Conservation (phyloP, 2,329 filamentous ascomycete genomes). For the Diaporthe helianthi region DNA sequence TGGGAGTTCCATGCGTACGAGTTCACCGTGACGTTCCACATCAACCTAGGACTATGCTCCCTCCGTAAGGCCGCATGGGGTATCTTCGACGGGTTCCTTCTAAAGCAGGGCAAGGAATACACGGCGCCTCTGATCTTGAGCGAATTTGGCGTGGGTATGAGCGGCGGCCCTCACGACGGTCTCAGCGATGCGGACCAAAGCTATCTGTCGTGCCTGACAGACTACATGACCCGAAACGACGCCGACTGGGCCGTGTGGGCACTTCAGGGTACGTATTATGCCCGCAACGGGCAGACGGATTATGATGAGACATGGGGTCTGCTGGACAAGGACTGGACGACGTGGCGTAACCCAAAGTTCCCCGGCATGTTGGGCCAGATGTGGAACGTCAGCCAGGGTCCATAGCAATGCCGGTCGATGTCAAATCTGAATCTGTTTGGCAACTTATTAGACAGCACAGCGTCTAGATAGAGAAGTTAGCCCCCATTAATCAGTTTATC, state of each 20-base stretch:
- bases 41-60: slow-evolving; percentile 51
- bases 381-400: slow-evolving; percentile 51
- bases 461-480: background rate
- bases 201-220: slow-evolving; percentile 60
- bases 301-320: slow-evolving; percentile 61
- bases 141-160: slow-evolving; percentile 64
- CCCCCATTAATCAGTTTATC: background rate
- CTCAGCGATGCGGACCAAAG: slow-evolving; percentile 51
- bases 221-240: slow-evolving; percentile 62
- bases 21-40: slow-evolving; percentile 58
- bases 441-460: background rate
- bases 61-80: slow-evolving; percentile 54
- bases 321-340: slow-evolving; percentile 45
- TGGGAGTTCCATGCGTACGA: slow-evolving; percentile 68
- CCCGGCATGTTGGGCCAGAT: slow-evolving; percentile 45
- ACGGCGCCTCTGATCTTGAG: slow-evolving; percentile 64
- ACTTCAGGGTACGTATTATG: slow-evolving; percentile 65
- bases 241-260: slow-evolving; percentile 68
- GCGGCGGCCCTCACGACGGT: slow-evolving; percentile 50
- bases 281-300: slow-evolving; percentile 57
- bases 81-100: slow-evolving; percentile 57
- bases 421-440: background rate
- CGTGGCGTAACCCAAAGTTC: slow-evolving; percentile 51
- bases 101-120: slow-evolving; percentile 53
- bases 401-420: slow-evolving; percentile 34